phyloP scores from a whole-genome alignment of 257 asterid genomes.

The Petunia secreta region DNA sequence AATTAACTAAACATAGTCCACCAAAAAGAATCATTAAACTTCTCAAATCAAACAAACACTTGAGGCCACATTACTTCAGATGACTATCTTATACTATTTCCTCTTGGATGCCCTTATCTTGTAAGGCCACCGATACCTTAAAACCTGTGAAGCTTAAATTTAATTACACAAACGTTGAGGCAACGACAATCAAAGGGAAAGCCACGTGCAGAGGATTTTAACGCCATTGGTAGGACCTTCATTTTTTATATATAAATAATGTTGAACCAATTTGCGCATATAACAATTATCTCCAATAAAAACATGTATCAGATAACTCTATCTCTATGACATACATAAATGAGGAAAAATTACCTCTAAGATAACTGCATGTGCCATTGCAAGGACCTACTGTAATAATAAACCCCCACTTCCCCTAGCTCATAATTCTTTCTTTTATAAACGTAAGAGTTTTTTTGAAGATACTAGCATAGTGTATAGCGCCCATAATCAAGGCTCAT shows the following conservation, averaged over 20 bases:
- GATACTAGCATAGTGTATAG: background rate
- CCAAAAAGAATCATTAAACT: background rate
- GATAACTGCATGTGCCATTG: too few species aligned
- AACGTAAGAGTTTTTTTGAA: too few species aligned
- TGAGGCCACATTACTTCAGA: background rate
- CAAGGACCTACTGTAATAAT: background rate
- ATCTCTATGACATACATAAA: too few species aligned
- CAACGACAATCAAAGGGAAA: background rate
- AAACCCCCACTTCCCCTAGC: background rate
- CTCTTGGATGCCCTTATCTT: conserved; percentile 7
- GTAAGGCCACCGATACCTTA: background rate
- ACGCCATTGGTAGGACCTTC: background rate
- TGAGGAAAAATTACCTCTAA: too few species aligned
- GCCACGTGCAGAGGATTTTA: conserved; percentile 8
- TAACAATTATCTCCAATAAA: too few species aligned
- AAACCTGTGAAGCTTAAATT: background rate
- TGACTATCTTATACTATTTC: background rate
- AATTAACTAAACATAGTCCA: background rate
- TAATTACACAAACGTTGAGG: background rate
- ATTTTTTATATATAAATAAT: too few species aligned
- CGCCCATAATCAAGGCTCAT: background rate
- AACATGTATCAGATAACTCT: too few species aligned
- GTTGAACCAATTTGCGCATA: background rate
- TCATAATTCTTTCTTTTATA: too few species aligned
- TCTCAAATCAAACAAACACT: background rate